Conservation (phyloP, 1,284 basidiomycete species). For the Microbotryomycetes sp. region DNA sequence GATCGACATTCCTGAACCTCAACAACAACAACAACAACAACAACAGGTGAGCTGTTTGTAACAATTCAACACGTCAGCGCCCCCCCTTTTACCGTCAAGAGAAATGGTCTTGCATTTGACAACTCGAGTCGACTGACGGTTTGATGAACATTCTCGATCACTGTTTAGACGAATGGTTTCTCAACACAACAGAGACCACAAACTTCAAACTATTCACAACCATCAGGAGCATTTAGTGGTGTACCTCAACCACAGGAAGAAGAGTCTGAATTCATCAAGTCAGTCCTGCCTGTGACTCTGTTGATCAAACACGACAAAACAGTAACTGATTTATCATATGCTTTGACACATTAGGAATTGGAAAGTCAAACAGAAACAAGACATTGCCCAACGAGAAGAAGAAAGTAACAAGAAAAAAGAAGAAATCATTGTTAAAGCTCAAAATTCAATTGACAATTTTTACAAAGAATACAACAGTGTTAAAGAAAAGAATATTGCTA, state of each 20-base stretch:
- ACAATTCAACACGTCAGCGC: neutral
- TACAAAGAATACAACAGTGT: conserved; percentile 88
- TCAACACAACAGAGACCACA: conserved; percentile 43
- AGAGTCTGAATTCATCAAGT: conserved; percentile 84
- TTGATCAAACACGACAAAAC: neutral
- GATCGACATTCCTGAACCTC: conserved; percentile 54
- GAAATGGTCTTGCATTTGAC: neutral
- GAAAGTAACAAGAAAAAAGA: conserved; percentile 70
- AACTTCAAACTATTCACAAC: conserved; percentile 55
- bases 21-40: conserved; percentile 34
- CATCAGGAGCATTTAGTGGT: conserved; percentile 46
- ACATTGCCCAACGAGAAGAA: conserved; percentile 76
- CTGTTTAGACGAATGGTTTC: conserved; percentile 39
- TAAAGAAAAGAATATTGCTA: conserved; percentile 86
- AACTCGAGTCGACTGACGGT: neutral
- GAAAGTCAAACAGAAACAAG: conserved; percentile 78
- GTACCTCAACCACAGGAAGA: conserved; percentile 53
- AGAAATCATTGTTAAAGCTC: conserved; percentile 81
- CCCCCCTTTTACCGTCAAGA: neutral
- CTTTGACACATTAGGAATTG: conserved; percentile 57
- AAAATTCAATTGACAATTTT: conserved; percentile 89
- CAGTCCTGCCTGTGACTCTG: conserved; percentile 35
- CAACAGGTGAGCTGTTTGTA: neutral
- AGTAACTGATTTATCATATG: neutral
- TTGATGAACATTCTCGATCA: conserved; percentile 15